Evolutionary conservation across 148 eudicot species (phyloP).

Genomic region (Camellia sinensis): DNA sequence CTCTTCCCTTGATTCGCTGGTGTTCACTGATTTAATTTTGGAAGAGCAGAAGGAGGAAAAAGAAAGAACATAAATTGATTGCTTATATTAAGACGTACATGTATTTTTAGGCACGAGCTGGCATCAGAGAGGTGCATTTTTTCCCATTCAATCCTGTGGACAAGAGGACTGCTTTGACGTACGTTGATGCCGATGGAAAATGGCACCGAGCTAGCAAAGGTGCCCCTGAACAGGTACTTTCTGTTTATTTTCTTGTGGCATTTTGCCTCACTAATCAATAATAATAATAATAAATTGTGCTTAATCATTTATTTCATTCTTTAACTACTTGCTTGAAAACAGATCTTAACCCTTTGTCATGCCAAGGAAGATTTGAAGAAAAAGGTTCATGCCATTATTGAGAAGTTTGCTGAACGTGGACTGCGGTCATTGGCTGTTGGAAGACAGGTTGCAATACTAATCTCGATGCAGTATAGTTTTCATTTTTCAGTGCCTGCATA

Average conservation of each 20-base stretch:
- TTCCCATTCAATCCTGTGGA: slow-evolving; percentile 83
- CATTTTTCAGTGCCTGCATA: neutral
- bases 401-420: slow-evolving; percentile 90
- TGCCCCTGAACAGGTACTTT: slow-evolving; percentile 76
- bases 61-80: neutral
- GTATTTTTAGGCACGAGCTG: slow-evolving; percentile 62
- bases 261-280: neutral
- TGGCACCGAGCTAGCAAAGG: slow-evolving; percentile 84
- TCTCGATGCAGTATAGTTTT: neutral
- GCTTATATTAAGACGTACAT: neutral
- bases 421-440: slow-evolving; percentile 88
- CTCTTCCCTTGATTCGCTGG: neutral
- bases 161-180: slow-evolving; percentile 82
- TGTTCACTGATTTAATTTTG: neutral
- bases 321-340: slow-evolving; percentile 18
- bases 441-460: slow-evolving; percentile 53
- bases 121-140: slow-evolving; percentile 70
- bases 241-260: neutral
- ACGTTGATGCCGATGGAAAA: slow-evolving; percentile 60
- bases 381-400: slow-evolving; percentile 76
- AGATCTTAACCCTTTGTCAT: slow-evolving; percentile 84
- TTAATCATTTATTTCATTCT: neutral
- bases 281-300: too few species aligned
- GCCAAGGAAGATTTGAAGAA: slow-evolving; percentile 81
- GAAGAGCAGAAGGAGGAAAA: neutral